Conservation (phyloP, 2,329 filamentous ascomycete species). For the Aspergillus sp. region DNA sequence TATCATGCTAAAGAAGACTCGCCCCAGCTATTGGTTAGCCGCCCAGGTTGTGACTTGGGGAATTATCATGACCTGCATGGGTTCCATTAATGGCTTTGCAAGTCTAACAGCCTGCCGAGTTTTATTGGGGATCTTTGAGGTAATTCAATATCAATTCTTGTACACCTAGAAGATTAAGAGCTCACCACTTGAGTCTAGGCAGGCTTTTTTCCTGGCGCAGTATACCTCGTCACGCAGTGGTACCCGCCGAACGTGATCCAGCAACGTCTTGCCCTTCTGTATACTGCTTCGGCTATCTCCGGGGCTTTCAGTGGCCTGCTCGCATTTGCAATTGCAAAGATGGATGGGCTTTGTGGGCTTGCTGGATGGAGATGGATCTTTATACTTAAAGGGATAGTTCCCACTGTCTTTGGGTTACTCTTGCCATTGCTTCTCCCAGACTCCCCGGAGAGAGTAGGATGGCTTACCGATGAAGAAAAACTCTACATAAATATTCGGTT, state of each 20-base stretch:
- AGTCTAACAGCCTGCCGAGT: not conserved
- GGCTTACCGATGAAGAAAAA: not conserved
- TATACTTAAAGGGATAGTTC: not conserved
- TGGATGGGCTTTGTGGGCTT: not conserved
- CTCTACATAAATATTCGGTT: not conserved
- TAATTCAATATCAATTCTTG: not conserved
- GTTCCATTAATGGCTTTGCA: not conserved
- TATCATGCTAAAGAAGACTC: not conserved
- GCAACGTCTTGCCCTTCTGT: not conserved
- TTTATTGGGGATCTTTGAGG: not conserved
- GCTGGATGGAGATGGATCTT: not conserved
- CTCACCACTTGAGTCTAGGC: not conserved
- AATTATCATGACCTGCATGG: not conserved
- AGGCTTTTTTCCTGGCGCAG: not conserved
- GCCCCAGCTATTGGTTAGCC: not conserved
- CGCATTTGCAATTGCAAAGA: not conserved
- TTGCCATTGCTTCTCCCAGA: not conserved
- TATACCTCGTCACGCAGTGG: not conserved
- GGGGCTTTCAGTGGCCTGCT: not conserved
- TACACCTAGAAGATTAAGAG: not conserved
- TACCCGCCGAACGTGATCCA: not conserved
- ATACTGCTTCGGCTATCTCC: not conserved
- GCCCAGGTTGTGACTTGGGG: not conserved
- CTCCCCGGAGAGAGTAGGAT: not conserved
- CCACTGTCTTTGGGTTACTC: not conserved